Evolutionary conservation across 192 early-diverging fungal species (phyloP), one percentile per base, ranked within the genome.

Genomic region (Mortierella claussenii): DNA sequence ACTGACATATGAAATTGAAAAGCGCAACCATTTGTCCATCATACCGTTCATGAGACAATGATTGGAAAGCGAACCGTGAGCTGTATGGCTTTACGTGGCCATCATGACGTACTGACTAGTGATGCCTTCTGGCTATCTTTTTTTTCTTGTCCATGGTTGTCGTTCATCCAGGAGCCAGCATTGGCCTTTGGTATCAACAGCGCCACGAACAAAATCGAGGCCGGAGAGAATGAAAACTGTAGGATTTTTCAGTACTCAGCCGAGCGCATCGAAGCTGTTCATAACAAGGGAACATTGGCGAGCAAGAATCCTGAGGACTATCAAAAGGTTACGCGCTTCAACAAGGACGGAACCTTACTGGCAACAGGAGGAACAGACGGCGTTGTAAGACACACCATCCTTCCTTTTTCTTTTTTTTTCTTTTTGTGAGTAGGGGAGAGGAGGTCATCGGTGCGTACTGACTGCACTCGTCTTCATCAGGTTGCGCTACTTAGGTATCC

Each of bases 201-300:
- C 2, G 68, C 85, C 4, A 61, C 81, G 42, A 82, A 86, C 49
- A 70, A 82, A 21, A 89, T 97, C 40, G 62, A 86, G 31, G 61
- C 68, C 34, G 96, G 96, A 17, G 69, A 83, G 13, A 96, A 96
- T 80, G 60, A 85, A 45, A 96, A 96, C 79, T 92, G 90, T 68
- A 86, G 94, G 21, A 61, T 92, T 8, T 98, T 94, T 60, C 78
- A 89, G 37, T 82, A 79, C 42, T 70, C 68, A 1, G 81, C 81
- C 27, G 79, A 84, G n/a, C 76, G 55, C 32, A 81, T 88, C 26
- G 51, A 79, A 21, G 34, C 55, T 46, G 56, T 75, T 17, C 68
- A 75, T 3, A 68, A 65, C 24, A 55, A 70, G 45, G 75, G 84
- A 60, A 86, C 86, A 3, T 49, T 88, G 28, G 61, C 67, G 45